A percentile compares a stretch with the other conserved stretches of the same genome.
phyloP scores from a whole-genome alignment of 768 basidiomycete species.

The Leucosporidium creatinivorum region DNA sequence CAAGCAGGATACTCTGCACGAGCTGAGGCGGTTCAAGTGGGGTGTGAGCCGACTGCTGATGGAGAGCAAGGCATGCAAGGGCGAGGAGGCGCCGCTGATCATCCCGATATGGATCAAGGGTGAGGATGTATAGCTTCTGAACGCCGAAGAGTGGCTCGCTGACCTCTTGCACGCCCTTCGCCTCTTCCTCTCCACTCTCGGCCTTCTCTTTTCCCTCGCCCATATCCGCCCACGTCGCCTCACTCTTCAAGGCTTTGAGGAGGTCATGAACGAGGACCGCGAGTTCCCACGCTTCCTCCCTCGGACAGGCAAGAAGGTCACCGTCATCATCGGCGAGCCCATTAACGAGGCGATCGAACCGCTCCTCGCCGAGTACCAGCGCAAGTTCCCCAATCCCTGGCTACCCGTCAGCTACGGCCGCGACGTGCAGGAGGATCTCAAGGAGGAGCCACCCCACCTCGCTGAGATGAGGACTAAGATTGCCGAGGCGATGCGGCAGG shows the following conservation, averaged over 20 bases:
- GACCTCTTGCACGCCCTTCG: too few species aligned
- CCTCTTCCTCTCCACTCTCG: background rate
- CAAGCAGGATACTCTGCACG: conserved; percentile 52
- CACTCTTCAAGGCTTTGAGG: conserved; percentile 71
- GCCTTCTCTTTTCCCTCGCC: background rate
- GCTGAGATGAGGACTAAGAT: conserved; percentile 50
- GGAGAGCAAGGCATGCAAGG: conserved; percentile 42
- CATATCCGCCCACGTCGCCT: background rate
- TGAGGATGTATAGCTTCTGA: too few species aligned
- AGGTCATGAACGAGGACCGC: conserved; percentile 82
- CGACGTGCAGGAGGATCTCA: conserved; percentile 32
- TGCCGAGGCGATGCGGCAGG: conserved; percentile 47
- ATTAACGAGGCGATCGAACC: conserved; percentile 48
- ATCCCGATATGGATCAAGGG: conserved; percentile 94
- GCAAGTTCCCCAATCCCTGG: conserved; percentile 16
- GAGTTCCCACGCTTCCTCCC: conserved; percentile 63
- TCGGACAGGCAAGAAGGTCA: conserved; percentile 55
- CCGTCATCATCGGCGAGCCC: conserved; percentile 73
- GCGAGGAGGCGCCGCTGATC: conserved; percentile 59
- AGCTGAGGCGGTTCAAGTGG: conserved; percentile 81
- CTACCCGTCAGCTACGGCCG: conserved; percentile 33
- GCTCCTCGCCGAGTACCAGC: conserved; percentile 32
- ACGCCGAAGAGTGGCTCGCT: too few species aligned
- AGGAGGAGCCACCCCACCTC: conserved; percentile 40
- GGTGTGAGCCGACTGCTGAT: conserved; percentile 81